Base-by-base conservation (phyloP, 495 filamentous ascomycete genomes). In the Penicillium waksmanii region DNA sequence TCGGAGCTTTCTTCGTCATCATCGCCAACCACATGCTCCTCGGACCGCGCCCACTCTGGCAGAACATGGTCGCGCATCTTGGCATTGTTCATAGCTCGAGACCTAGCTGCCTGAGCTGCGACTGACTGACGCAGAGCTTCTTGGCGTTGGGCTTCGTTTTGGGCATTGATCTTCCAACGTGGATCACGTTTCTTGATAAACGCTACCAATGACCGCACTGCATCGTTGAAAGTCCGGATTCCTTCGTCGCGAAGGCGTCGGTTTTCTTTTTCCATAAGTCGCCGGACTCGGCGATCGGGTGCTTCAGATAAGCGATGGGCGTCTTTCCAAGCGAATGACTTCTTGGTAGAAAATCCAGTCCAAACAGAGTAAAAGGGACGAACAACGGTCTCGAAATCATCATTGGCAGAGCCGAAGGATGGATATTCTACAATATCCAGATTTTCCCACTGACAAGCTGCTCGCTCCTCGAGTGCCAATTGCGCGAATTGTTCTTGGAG, bases 231-330 rank as follows among this genome's bases (percentile, higher is more conserved):
- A 57, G 97, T 90, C 43, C 88, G 84, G 31, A 92, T 85, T 2
- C 84, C 91, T 38, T 90, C 89, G 9, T 96, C 91, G 56, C 95
- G 82, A n/a, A 90, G 73, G 44, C 86, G 87, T 63, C 86, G 91
- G 72, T 99, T 99, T 73, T 97, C 93, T 70, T 96, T 96, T 69
- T 97, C 96, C 86, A 98, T 95, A 58, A 91, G 64, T 51, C 96
- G 82, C 60, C 96, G 85, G 25, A 89, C 76, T 38, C 88, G 85
- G 52, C 95, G 87, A 75, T 99, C 95, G 11, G 90, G 92, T 1
- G 93, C 94, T 53, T 97, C 92, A 0, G 87, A 87, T 46, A 88
- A 81, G 36, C 88, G 85, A 69, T 94, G 94, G 48, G 78, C 76
- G 71, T 99, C 93, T 67, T 84, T 89, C 95, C 95, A 99, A 7